phyloP scores from a whole-genome alignment of 345 rosid genomes.

The Eucalyptus polybractea region DNA sequence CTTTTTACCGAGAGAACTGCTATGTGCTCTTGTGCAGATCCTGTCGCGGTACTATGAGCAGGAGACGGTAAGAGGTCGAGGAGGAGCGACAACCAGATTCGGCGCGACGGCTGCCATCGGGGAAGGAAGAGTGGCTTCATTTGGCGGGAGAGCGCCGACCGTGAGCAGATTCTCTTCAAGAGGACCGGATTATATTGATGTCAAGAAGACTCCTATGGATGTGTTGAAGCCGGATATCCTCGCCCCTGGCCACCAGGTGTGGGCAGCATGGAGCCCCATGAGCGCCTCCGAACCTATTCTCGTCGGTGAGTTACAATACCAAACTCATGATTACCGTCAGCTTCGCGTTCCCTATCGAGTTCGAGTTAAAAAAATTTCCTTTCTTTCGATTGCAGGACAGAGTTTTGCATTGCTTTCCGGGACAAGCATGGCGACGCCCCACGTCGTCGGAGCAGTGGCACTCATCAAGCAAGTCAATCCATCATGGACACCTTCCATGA shows the following conservation, averaged over 20 bases:
- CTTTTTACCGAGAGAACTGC: background rate
- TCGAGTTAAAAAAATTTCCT: background rate
- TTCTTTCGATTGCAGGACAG: slow-evolving; percentile 21
- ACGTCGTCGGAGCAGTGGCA: slow-evolving; percentile 58
- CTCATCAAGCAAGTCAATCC: slow-evolving; percentile 60
- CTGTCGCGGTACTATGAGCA: slow-evolving; percentile 49
- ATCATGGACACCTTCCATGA: slow-evolving; percentile 76
- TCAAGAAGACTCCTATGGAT: slow-evolving; percentile 29
- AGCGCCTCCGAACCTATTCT: slow-evolving; percentile 56
- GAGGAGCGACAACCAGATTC: slow-evolving; percentile 22
- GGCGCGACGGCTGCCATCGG: slow-evolving; percentile 37
- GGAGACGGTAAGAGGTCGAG: slow-evolving; percentile 22
- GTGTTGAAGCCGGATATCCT: slow-evolving; percentile 77
- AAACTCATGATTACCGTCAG: background rate
- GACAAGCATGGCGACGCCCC: slow-evolving; percentile 92
- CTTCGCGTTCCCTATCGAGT: background rate
- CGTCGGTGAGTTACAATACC: slow-evolving; percentile 10
- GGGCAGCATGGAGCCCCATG: slow-evolving; percentile 90
- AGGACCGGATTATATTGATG: slow-evolving; percentile 58
- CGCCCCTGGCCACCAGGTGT: slow-evolving; percentile 87
- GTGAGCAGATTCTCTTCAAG: slow-evolving; percentile 77
- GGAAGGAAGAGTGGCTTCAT: slow-evolving; percentile 58
- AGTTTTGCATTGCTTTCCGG: slow-evolving; percentile 71
- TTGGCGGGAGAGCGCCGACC: slow-evolving; percentile 31
- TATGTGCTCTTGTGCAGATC: slow-evolving; percentile 11